Base-by-base conservation (phyloP, 768 basidiomycete species). In the Russula lepida region DNA sequence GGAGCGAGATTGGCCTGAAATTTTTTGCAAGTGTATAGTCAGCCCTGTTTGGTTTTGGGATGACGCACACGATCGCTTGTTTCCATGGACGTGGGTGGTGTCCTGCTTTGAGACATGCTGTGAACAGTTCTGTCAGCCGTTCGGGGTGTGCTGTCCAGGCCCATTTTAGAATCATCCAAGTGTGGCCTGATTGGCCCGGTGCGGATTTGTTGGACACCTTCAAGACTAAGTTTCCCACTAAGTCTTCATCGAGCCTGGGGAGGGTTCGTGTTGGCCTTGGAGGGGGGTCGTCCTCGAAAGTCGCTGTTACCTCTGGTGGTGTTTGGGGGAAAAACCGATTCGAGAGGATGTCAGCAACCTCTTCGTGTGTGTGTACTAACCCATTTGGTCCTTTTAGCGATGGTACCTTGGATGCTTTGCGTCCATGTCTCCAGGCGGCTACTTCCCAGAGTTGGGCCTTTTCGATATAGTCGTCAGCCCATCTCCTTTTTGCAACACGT, bases 81-180 rank as follows among this genome's bases (percentile, higher is more conserved):
- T 35, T 51, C 50, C 50, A 51, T 0, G 2, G 1, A 0, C 4
- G n/a, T 8, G 30, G 30, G 50, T 51, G 50, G 11, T 51, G 32
- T 0, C 50, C n/a, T 0, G 32, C 28, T 11, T 13, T 51, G 0
- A 51, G 32, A 21, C 50, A 51, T 1, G 12, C n/a, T 17, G 5
- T 21, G 1, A 52, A 11, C 0, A 52, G 32, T 0, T 4, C 6
- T 0, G 8, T 0, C 0, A 52, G 6, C 4, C 50, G 32, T 2
- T 52, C 50, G 1, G 32, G 11, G 21, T 52, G 12, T 6, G 32
- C 50, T 4, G 13, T 33, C 50, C 50, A 52, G 6, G 50, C 11
- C 50, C 50, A 52, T 3, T 52, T 52, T 1, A 35, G 17, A 0
- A 35, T n/a, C 0, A 21, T 33, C 33, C 33, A 35, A 3, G 33